Evolutionary conservation across 306 rosid genomes (phyloP).

Genomic region (Malus sieversii): DNA sequence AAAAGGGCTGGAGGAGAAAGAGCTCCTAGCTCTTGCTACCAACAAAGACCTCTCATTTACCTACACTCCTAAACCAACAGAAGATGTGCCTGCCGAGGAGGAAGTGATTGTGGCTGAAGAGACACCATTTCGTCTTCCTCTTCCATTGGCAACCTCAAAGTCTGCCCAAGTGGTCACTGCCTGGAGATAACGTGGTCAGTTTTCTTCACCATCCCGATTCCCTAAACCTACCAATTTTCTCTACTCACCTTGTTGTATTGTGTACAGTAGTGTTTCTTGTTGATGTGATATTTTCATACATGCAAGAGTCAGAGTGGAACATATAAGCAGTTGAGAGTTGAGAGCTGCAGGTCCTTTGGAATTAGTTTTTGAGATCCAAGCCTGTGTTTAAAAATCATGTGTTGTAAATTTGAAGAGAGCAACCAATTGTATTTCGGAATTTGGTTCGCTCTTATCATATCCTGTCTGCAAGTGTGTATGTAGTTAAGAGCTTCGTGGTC

Average conservation of each 20-base stretch:
- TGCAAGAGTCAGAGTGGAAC: not conserved
- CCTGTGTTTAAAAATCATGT: slow-evolving; percentile 9
- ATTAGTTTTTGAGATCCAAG: slow-evolving; percentile 39
- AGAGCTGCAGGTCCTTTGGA: slow-evolving; percentile 29
- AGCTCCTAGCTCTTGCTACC: slow-evolving; percentile 69
- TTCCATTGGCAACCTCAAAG: slow-evolving; percentile 15
- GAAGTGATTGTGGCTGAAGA: slow-evolving; percentile 14
- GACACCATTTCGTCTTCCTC: slow-evolving; percentile 17
- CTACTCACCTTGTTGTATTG: slow-evolving; percentile 4
- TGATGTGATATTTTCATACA: slow-evolving; percentile 5
- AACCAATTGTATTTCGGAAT: not conserved
- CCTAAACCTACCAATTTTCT: too few relatives aligned
- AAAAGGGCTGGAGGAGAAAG: slow-evolving; percentile 91
- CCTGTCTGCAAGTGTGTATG: not conserved
- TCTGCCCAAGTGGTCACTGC: slow-evolving; percentile 32
- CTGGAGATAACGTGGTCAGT: slow-evolving; percentile 36
- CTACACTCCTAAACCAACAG: slow-evolving; percentile 50
- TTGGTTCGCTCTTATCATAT: not conserved
- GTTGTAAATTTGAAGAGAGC: not conserved
- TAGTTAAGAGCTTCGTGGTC: not conserved
- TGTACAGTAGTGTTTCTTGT: slow-evolving; percentile 31
- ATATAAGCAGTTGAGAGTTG: not conserved
- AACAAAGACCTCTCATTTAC: slow-evolving; percentile 60
- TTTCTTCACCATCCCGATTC: slow-evolving; percentile 6
- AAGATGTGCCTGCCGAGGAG: slow-evolving; percentile 20